A percentile compares a stretch with the other conserved stretches of the same genome.
Evolutionary conservation across 768 basidiomycete genomes (phyloP).

Genomic region (Xerocomellus dryophilus): DNA sequence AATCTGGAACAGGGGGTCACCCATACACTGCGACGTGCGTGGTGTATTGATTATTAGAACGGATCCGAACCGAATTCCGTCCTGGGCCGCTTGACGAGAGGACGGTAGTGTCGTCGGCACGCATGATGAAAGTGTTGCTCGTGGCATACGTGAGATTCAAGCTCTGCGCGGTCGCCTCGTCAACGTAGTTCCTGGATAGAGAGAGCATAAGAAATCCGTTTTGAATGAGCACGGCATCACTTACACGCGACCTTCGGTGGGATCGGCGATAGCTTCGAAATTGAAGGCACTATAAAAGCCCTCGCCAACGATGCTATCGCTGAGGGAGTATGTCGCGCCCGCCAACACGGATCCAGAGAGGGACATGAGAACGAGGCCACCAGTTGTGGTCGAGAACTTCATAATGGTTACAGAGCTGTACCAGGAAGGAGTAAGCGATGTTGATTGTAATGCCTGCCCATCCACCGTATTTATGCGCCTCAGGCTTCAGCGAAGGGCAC

Average conservation of each 20-base stretch:
- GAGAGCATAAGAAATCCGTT: background rate
- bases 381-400: slow-evolving; percentile 6
- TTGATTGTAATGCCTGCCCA: background rate
- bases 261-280: slow-evolving; percentile 35
- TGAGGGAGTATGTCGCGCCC: slow-evolving; percentile 26
- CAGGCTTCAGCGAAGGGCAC: background rate
- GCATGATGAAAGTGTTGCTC: slow-evolving; percentile 32
- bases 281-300: slow-evolving; percentile 32
- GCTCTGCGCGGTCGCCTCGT: slow-evolving; percentile 25
- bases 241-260: slow-evolving; percentile 38
- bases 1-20: background rate
- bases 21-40: slow-evolving; percentile 35
- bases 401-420: slow-evolving; percentile 6
- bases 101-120: slow-evolving; percentile 35
- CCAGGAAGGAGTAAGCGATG: background rate
- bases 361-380: slow-evolving; percentile 11
- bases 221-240: slow-evolving; percentile 4
- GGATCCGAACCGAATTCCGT: slow-evolving; percentile 38
- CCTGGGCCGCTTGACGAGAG: slow-evolving; percentile 30
- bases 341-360: slow-evolving; percentile 16
- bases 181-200: slow-evolving; percentile 33
- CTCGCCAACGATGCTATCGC: slow-evolving; percentile 29
- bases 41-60: slow-evolving; percentile 29
- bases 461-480: slow-evolving; percentile 15
- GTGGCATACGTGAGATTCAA: slow-evolving; percentile 30